Conservation (phyloP, 2,329 filamentous ascomycete species). For the Tolypocladium tropicale region DNA sequence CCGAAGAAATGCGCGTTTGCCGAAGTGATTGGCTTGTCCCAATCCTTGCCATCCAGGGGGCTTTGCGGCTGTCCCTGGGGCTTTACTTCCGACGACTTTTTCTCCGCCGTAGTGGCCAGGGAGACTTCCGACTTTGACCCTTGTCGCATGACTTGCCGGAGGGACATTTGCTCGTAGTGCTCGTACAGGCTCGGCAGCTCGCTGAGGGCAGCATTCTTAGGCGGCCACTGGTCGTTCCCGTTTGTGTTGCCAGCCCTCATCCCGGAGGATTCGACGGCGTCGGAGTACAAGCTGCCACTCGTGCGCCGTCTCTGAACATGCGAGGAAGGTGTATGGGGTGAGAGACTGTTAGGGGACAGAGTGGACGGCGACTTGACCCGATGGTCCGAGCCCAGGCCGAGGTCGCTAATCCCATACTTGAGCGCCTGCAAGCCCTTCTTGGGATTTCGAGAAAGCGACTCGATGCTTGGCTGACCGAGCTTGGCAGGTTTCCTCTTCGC, state of each 20-base stretch:
- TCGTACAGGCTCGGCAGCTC: slow-evolving; percentile 43
- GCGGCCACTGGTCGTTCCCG: slow-evolving; percentile 13
- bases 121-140: slow-evolving; percentile 5
- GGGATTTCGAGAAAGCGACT: slow-evolving; percentile 20
- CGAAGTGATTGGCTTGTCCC: slow-evolving; percentile 8
- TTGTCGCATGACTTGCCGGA: slow-evolving; percentile 29
- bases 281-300: not conserved
- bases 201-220: slow-evolving; percentile 15
- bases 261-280: slow-evolving; percentile 9
- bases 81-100: not conserved
- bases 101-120: not conserved
- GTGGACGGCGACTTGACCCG: slow-evolving; percentile 31
- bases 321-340: slow-evolving; percentile 15
- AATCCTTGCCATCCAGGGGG: slow-evolving; percentile 3
- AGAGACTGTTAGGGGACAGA: slow-evolving; percentile 18
- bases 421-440: slow-evolving; percentile 11
- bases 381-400: slow-evolving; percentile 25
- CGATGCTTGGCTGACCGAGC: slow-evolving; percentile 37
- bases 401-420: not conserved
- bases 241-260: slow-evolving; percentile 16
- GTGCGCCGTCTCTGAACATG: slow-evolving; percentile 17
- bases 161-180: slow-evolving; percentile 48
- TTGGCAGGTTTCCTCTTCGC: slow-evolving; percentile 33
- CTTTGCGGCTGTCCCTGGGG: not conserved
- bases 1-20: slow-evolving; percentile 6